These are phyloP conservation scores for Exophiala sp. DNA, from an alignment of 2,329 filamentous ascomycete species.

Conservation along the genomic window DNA sequence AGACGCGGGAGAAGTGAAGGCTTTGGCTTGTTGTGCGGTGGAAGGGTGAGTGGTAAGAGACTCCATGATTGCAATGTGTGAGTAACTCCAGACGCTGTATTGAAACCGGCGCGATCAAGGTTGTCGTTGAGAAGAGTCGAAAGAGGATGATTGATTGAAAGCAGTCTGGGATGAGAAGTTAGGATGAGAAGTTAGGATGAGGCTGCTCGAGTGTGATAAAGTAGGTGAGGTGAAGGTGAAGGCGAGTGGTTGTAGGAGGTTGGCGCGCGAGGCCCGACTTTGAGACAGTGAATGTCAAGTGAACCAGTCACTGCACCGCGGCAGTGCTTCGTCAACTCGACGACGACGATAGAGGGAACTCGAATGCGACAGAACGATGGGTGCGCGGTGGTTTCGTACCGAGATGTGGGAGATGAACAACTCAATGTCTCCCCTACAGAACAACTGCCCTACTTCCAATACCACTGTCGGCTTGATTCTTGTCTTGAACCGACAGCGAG, in stretches of 20 bases:
- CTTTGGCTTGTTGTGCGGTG: conserved; percentile 88
- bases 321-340: conserved; percentile 16
- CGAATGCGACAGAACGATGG: conserved; percentile 15
- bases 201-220: neutral
- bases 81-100: conserved; percentile 36
- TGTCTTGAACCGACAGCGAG: conserved; percentile 8
- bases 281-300: conserved; percentile 12
- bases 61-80: conserved; percentile 57
- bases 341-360: conserved; percentile 13
- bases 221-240: conserved; percentile 8
- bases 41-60: conserved; percentile 84
- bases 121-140: too few species aligned
- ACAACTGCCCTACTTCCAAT: conserved; percentile 24
- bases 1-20: conserved; percentile 86
- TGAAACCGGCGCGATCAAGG: conserved; percentile 27
- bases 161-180: conserved; percentile 29
- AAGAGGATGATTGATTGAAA: conserved; percentile 26
- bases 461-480: conserved; percentile 14
- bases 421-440: conserved; percentile 88
- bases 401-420: conserved; percentile 87
- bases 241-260: conserved; percentile 3
- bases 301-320: conserved; percentile 10
- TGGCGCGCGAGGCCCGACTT: conserved; percentile 12
- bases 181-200: conserved; percentile 11
- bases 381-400: conserved; percentile 39